A percentile compares a stretch with the other conserved stretches of the same genome.
Evolutionary conservation across 108 stramenopile genomes (phyloP).

Genomic region (Cyclotella kingstonii): DNA sequence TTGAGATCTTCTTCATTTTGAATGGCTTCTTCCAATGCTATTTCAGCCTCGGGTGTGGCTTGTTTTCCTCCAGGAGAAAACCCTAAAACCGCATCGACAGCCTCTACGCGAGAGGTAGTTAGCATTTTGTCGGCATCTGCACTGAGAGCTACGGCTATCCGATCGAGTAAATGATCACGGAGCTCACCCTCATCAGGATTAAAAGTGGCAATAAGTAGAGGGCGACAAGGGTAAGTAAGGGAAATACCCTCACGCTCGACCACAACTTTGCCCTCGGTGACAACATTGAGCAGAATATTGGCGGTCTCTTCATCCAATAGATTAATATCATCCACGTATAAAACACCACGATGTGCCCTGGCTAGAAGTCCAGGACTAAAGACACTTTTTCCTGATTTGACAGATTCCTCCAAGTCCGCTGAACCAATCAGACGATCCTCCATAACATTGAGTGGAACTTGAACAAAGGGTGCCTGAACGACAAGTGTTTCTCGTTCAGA

Average conservation of each 20-base stretch:
- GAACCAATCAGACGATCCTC: conserved; percentile 95
- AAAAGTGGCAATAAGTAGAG: conserved; percentile 92
- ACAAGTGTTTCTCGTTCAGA: conserved; percentile 89
- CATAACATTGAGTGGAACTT: conserved; percentile 96
- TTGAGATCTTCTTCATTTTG: conserved; percentile 92
- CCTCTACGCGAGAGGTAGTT: conserved; percentile 77
- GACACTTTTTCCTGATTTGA: conserved; percentile 89
- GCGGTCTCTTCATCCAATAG: conserved; percentile 92
- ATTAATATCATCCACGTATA: conserved; percentile 97
- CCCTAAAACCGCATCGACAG: conserved; percentile 79
- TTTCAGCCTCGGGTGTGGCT: conserved; percentile 59
- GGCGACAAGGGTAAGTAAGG: conserved; percentile 87
- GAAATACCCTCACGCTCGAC: conserved; percentile 96
- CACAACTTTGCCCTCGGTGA: conserved; percentile 87
- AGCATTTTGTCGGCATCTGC: conserved; percentile 85
- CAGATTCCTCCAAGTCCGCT: conserved; percentile 91
- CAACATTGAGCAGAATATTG: conserved; percentile 88
- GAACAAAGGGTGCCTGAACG: conserved; percentile 89
- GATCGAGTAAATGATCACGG: conserved; percentile 91
- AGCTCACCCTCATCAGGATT: conserved; percentile 98
- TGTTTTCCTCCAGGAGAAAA: conserved; percentile 70
- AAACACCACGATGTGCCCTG: conserved; percentile 91
- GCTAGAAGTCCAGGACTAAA: conserved; percentile 94
- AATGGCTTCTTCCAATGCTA: conserved; percentile 60
- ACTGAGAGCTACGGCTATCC: conserved; percentile 88